Evolutionary conservation across 495 filamentous ascomycete species (phyloP).

Genomic region (Annulohypoxylon moriforme): DNA sequence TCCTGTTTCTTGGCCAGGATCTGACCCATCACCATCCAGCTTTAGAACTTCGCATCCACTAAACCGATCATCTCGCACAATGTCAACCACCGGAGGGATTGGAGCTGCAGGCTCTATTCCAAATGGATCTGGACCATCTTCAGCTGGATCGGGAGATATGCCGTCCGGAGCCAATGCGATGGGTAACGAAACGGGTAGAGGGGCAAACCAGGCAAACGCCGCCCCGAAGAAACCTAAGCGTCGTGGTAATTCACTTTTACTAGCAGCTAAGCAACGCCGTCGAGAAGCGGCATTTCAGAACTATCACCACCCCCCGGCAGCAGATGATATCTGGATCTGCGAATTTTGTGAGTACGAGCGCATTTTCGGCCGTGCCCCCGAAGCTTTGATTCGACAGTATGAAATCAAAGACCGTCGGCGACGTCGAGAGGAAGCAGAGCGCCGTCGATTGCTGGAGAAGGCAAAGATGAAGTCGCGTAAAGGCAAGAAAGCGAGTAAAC

Average conservation of each 20-base stretch:
- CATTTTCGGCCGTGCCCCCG: slow-evolving; percentile 84
- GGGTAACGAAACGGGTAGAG: slow-evolving; percentile 22
- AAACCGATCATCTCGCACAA: slow-evolving; percentile 19
- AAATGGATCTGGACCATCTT: slow-evolving; percentile 20
- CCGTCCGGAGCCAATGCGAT: slow-evolving; percentile 18
- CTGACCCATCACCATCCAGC: slow-evolving; percentile 65
- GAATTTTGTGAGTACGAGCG: slow-evolving; percentile 91
- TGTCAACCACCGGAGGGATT: slow-evolving; percentile 24
- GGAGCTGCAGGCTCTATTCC: slow-evolving; percentile 20
- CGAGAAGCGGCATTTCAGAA: slow-evolving; percentile 66
- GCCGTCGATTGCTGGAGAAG: slow-evolving; percentile 86
- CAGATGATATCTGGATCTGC: slow-evolving; percentile 91
- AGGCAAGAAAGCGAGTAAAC: slow-evolving; percentile 73
- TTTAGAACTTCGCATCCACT: slow-evolving; percentile 22
- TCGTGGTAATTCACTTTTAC: slow-evolving; percentile 47
- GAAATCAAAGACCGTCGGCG: slow-evolving; percentile 93
- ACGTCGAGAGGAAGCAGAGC: slow-evolving; percentile 82
- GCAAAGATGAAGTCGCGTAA: slow-evolving; percentile 95
- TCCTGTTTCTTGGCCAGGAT: slow-evolving; percentile 64
- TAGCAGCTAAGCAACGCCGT: slow-evolving; percentile 53
- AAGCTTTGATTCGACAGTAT: slow-evolving; percentile 88
- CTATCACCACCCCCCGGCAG: slow-evolving; percentile 75
- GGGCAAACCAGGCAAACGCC: slow-evolving; percentile 24
- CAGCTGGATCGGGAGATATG: slow-evolving; percentile 15
- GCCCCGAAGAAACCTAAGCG: slow-evolving; percentile 43